Conservation (phyloP, 2,329 filamentous ascomycete genomes). For the Talaromyces piceae region DNA sequence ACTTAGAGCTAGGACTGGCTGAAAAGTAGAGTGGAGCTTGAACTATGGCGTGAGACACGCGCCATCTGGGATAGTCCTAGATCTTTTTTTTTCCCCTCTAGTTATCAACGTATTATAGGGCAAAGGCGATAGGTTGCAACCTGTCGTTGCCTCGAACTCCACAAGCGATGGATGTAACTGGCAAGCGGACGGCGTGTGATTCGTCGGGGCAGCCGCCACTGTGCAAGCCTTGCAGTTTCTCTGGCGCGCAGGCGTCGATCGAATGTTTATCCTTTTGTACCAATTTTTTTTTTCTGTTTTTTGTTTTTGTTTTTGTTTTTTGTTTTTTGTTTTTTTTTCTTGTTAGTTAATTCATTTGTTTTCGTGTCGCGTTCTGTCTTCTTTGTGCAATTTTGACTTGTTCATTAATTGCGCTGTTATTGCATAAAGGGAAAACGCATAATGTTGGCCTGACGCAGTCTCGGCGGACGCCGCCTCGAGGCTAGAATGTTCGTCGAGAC, state of each 20-base stretch:
- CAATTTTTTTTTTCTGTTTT: too few species aligned
- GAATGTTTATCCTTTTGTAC: too few species aligned
- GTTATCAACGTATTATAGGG: background rate
- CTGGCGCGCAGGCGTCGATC: slow-evolving; percentile 1
- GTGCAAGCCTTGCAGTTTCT: background rate
- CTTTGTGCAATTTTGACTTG: too few species aligned
- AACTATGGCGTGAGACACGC: background rate
- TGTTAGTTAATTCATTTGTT: too few species aligned
- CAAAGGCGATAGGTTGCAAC: slow-evolving; percentile 6
- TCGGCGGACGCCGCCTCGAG: too few species aligned
- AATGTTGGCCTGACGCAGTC: too few species aligned
- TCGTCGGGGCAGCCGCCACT: background rate
- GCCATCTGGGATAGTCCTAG: background rate
- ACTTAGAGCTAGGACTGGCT: background rate
- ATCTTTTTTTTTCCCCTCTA: background rate
- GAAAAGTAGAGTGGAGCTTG: background rate
- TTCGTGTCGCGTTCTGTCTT: too few species aligned
- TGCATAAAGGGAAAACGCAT: too few species aligned
- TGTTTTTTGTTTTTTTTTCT: too few species aligned
- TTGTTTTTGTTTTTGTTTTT: too few species aligned
- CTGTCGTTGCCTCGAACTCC: slow-evolving; percentile 11
- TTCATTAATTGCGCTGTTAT: too few species aligned
- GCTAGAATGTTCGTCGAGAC: background rate
- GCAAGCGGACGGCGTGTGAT: background rate
- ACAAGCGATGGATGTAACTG: slow-evolving; percentile 8